A percentile compares a stretch with the other conserved stretches of the same genome.
Evolutionary conservation across 495 filamentous ascomycete species (phyloP).

Genomic region (Lepraria neglecta): DNA sequence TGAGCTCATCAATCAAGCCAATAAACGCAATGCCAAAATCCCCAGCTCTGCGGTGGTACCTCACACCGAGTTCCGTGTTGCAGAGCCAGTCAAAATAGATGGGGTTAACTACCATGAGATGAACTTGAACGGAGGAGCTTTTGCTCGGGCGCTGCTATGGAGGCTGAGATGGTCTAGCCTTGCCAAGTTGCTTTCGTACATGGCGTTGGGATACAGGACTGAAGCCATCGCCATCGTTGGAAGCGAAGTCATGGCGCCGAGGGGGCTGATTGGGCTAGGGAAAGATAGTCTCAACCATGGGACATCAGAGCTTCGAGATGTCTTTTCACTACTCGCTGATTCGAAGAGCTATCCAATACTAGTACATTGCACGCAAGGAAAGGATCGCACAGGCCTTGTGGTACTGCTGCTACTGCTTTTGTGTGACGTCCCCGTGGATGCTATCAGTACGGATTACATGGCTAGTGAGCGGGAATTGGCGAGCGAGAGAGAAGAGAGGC

Average conservation of each 20-base stretch:
- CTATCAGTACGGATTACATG: constrained; percentile 62
- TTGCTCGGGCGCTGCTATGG: constrained; percentile 61
- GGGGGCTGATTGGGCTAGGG: constrained; percentile 61
- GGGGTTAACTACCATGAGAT: constrained; percentile 55
- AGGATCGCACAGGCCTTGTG: constrained; percentile 75
- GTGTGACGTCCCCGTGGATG: constrained; percentile 47
- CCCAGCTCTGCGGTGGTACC: constrained; percentile 35
- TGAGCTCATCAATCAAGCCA: constrained; percentile 63
- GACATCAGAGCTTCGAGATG: constrained; percentile 52
- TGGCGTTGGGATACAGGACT: constrained; percentile 57
- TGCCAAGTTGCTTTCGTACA: constrained; percentile 53
- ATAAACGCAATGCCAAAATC: constrained; percentile 47
- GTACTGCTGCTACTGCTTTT: constrained; percentile 57
- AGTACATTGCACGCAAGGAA: constrained; percentile 82
- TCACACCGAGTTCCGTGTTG: constrained; percentile 40
- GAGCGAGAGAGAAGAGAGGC: constrained; percentile 52
- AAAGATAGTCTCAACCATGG: constrained; percentile 59
- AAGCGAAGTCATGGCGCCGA: constrained; percentile 58
- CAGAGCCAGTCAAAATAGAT: constrained; percentile 49
- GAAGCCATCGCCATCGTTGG: constrained; percentile 63
- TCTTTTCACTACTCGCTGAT: constrained; percentile 47
- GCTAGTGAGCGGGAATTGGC: constrained; percentile 54
- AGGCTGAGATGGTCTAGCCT: constrained; percentile 63
- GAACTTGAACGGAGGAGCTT: constrained; percentile 65
- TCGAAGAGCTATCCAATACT: constrained; percentile 52